phyloP scores from a whole-genome alignment of 371 early-diverging fungal genomes.

The Mortierella sp. region DNA sequence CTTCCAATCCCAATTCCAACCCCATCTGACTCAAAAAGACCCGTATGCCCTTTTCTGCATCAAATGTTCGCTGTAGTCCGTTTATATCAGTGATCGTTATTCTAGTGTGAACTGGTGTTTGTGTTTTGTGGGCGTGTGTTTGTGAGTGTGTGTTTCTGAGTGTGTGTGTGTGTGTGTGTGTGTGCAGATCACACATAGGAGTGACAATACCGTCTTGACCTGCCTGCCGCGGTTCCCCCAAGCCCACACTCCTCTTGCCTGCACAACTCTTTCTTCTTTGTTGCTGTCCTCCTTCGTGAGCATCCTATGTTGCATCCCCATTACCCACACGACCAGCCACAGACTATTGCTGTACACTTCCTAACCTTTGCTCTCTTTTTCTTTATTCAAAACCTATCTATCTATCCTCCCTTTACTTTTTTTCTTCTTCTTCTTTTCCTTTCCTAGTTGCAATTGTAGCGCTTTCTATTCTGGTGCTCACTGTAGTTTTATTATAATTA shows the following conservation, averaged over 20 bases:
- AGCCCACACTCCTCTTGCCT: slow-evolving; percentile 2
- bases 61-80: background rate
- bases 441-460: background rate
- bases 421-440: background rate
- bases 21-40: background rate
- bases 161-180: too few relatives aligned
- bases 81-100: background rate
- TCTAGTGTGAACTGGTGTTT: slow-evolving; percentile 14
- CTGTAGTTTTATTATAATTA: background rate
- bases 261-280: background rate
- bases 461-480: background rate
- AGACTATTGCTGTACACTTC: background rate
- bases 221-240: background rate
- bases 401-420: background rate
- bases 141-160: too few relatives aligned
- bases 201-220: background rate
- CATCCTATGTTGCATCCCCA: background rate
- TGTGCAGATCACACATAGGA: background rate
- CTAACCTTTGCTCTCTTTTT: slow-evolving; percentile 4
- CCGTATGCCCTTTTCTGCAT: background rate
- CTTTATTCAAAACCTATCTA: background rate
- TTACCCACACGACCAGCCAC: background rate
- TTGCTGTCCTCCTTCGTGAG: slow-evolving; percentile 7
- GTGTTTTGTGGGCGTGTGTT: background rate
- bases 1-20: slow-evolving; percentile 9